phyloP scores from a whole-genome alignment of 2,329 filamentous ascomycete genomes.

The Microdochium nivale region DNA sequence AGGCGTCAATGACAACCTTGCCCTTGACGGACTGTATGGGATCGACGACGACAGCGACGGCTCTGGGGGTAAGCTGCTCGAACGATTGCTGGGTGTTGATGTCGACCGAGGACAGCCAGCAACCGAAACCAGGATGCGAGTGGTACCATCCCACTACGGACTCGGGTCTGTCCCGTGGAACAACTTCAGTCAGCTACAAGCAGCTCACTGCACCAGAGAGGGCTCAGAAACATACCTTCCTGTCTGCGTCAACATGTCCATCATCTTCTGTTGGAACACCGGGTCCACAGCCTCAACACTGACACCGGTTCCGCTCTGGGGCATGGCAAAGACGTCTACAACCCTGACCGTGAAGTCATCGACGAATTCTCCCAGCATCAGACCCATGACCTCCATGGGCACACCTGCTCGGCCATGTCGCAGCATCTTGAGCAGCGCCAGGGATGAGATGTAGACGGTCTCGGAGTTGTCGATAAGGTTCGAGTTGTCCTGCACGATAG shows the following conservation, averaged over 20 bases:
- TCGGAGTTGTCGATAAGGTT: conserved; percentile 98
- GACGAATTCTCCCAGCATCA: conserved; percentile 98
- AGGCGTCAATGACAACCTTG: conserved; percentile 98
- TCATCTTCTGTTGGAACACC: conserved; percentile 99
- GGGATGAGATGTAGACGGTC: conserved; percentile 97
- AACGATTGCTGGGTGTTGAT: conserved; percentile 99
- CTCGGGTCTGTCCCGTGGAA: conserved; percentile 58
- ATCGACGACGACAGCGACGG: conserved; percentile 95
- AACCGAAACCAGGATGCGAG: conserved; percentile 97
- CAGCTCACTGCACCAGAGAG: conserved; percentile 2
- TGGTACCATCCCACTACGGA: conserved; percentile 99
- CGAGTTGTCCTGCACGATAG: conserved; percentile 62
- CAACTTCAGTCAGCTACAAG: conserved; percentile 1
- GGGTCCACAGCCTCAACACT: conserved; percentile 97
- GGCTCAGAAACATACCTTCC: conserved; percentile 59
- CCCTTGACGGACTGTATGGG: conserved; percentile 99
- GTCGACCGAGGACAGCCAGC: conserved; percentile 97
- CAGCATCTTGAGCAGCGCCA: conserved; percentile 97
- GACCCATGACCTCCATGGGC: conserved; percentile 99
- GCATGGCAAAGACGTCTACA: conserved; percentile 98
- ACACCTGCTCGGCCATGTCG: conserved; percentile 95
- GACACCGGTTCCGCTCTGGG: conserved; percentile 94
- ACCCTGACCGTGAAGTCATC: conserved; percentile 98
- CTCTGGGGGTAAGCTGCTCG: conserved; percentile 92
- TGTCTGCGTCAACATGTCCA: conserved; percentile 98